A percentile compares a stretch with the other conserved stretches of the same genome.
Evolutionary conservation across 163 green algal species (phyloP).

Genomic region (Smithsoniella earleae): DNA sequence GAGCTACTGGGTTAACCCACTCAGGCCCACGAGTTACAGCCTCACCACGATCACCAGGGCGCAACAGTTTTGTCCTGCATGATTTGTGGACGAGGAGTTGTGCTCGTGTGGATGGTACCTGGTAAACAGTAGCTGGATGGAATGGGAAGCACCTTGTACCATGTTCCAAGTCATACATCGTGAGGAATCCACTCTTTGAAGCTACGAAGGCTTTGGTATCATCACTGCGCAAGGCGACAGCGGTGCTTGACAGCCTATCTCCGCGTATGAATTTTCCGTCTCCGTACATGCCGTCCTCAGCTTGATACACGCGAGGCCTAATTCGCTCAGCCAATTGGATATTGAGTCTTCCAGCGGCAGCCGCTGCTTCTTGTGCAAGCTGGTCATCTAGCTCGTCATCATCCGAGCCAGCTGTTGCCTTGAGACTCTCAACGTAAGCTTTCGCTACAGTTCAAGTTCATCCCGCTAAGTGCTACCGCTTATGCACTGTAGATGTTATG

Average conservation of each 20-base stretch:
- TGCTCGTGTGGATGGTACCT: neutral
- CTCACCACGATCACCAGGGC: slow-evolving; percentile 26
- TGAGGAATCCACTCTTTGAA: slow-evolving; percentile 75
- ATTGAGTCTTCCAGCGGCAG: neutral
- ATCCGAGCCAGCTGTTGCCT: slow-evolving; percentile 8
- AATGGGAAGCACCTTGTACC: slow-evolving; percentile 33
- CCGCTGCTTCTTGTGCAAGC: slow-evolving; percentile 8
- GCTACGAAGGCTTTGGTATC: slow-evolving; percentile 62
- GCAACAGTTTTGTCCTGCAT: slow-evolving; percentile 34
- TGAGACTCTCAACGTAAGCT: neutral
- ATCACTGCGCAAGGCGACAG: slow-evolving; percentile 62
- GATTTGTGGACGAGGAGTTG: too few relatives aligned
- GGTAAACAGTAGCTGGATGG: neutral
- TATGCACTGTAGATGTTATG: too few relatives aligned
- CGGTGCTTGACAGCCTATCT: slow-evolving; percentile 59
- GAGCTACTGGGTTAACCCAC: slow-evolving; percentile 43
- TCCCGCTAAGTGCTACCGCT: too few relatives aligned
- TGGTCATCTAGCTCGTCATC: slow-evolving; percentile 2
- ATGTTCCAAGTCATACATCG: slow-evolving; percentile 70
- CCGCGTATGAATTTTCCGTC: slow-evolving; percentile 38
- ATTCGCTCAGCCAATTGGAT: slow-evolving; percentile 21
- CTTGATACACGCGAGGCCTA: neutral
- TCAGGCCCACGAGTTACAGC: slow-evolving; percentile 32
- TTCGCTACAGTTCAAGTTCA: too few relatives aligned
- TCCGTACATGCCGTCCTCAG: slow-evolving; percentile 4